Evolutionary conservation across 2,329 filamentous ascomycete species (phyloP).

Genomic region (Pseudogymnoascus sp.): DNA sequence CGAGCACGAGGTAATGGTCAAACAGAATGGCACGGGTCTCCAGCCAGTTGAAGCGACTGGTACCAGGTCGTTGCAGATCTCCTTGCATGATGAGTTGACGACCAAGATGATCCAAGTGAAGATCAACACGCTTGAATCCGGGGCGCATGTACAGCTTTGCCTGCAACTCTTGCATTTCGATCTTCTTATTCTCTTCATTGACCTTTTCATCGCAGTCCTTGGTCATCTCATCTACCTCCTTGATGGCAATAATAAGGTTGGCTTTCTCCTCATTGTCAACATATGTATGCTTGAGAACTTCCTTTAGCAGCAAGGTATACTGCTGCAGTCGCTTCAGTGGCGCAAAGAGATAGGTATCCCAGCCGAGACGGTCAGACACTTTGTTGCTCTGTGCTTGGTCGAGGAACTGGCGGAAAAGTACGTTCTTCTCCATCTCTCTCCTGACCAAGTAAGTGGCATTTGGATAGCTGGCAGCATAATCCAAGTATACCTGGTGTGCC

Average conservation of each 20-base stretch:
- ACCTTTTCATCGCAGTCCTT: slow-evolving; percentile 88
- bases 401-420: slow-evolving; percentile 78
- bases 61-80: slow-evolving; percentile 80
- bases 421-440: slow-evolving; percentile 74
- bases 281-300: slow-evolving; percentile 74
- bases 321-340: slow-evolving; percentile 89
- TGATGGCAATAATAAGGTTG: slow-evolving; percentile 74
- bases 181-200: slow-evolving; percentile 84
- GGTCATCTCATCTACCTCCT: slow-evolving; percentile 85
- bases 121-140: slow-evolving; percentile 75
- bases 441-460: slow-evolving; percentile 75
- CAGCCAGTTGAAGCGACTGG: slow-evolving; percentile 83
- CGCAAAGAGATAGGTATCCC: slow-evolving; percentile 89
- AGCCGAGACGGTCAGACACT: slow-evolving; percentile 73
- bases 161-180: slow-evolving; percentile 76
- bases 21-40: slow-evolving; percentile 92
- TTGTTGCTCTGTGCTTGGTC: slow-evolving; percentile 72
- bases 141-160: slow-evolving; percentile 77
- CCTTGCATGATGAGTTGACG: slow-evolving; percentile 83
- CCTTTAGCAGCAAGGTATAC: slow-evolving; percentile 75
- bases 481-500: slow-evolving; percentile 78
- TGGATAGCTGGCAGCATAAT: slow-evolving; percentile 84
- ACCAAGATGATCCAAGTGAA: slow-evolving; percentile 91
- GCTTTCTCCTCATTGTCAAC: slow-evolving; percentile 83
- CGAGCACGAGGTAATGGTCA: slow-evolving; percentile 90